phyloP scores from a whole-genome alignment of 2,329 filamentous ascomycete genomes.

The Tolypocladium ophioglossoides region DNA sequence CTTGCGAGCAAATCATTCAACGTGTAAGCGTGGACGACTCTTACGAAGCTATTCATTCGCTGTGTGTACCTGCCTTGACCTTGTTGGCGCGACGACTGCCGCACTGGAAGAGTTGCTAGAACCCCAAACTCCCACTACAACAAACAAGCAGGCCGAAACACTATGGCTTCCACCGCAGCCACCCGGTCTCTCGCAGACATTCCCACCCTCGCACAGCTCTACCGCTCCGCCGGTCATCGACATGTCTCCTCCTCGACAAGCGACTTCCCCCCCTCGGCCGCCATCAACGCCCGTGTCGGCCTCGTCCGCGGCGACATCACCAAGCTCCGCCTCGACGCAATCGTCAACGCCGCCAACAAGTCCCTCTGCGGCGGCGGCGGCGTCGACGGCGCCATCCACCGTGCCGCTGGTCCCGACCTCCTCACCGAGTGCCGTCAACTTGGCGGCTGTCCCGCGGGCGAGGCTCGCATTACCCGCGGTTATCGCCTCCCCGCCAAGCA shows the following conservation, averaged over 20 bases:
- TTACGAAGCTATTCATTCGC: not conserved
- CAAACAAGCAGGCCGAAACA: not conserved
- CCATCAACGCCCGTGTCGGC: constrained; percentile 60
- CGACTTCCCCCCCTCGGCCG: constrained; percentile 28
- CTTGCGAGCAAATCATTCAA: not conserved
- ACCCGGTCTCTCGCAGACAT: constrained; percentile 40
- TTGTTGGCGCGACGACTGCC: not conserved
- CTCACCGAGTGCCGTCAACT: constrained; percentile 61
- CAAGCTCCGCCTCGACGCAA: constrained; percentile 62
- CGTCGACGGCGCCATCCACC: constrained; percentile 80
- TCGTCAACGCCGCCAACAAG: constrained; percentile 87
- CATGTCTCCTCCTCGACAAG: constrained; percentile 5
- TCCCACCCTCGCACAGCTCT: constrained; percentile 54
- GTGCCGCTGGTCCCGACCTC: constrained; percentile 62
- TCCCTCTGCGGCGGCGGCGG: constrained; percentile 79
- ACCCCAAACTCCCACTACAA: too few species aligned
- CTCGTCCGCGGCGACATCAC: constrained; percentile 75
- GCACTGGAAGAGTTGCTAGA: not conserved
- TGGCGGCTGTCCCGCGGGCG: constrained; percentile 63
- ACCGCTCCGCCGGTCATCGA: constrained; percentile 33
- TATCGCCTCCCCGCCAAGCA: constrained; percentile 66
- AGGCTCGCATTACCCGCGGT: constrained; percentile 71
- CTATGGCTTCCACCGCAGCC: not conserved
- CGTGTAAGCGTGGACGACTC: not conserved
- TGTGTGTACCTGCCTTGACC: not conserved